Evolutionary conservation across 2,329 filamentous ascomycete genomes (phyloP).

Genomic region (Teratosphaeria epicoccoides): DNA sequence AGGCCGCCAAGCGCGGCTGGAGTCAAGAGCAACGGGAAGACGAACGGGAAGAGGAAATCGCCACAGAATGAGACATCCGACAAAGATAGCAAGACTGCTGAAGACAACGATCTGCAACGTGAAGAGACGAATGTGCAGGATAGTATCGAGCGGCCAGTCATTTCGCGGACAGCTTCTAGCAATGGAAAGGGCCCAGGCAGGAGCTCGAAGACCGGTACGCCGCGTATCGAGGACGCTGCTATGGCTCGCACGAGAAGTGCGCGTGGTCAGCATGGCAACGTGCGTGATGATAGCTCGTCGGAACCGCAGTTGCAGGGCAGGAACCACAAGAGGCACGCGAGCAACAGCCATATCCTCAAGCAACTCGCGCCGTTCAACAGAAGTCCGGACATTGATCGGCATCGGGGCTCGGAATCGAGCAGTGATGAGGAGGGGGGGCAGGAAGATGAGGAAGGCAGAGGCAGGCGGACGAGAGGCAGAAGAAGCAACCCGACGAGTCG

Average conservation of each 20-base stretch:
- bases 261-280: conserved; percentile 28
- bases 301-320: conserved; percentile 16
- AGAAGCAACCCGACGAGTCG: conserved; percentile 3
- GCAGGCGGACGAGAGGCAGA: not conserved
- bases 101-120: conserved; percentile 26
- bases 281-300: conserved; percentile 17
- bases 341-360: conserved; percentile 28
- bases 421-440: not conserved
- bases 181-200: conserved; percentile 26
- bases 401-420: conserved; percentile 10
- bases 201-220: conserved; percentile 39
- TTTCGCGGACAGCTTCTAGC: conserved; percentile 18
- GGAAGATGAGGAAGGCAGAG: conserved; percentile 5
- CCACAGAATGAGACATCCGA: conserved; percentile 7
- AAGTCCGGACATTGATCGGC: conserved; percentile 25
- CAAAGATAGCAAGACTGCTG: not conserved
- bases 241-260: conserved; percentile 35
- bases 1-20: not conserved
- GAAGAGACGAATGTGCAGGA: conserved; percentile 37
- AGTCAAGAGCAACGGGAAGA: conserved; percentile 8
- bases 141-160: conserved; percentile 2
- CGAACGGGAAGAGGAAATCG: conserved; percentile 15
- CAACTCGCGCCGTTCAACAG: conserved; percentile 29
- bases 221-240: conserved; percentile 33
- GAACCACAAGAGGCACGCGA: conserved; percentile 19